A percentile compares a stretch with the other conserved stretches of the same genome.
These are phyloP conservation scores for Phylloporus arenicola DNA, from an alignment of 768 basidiomycete genomes.

Conservation along the genomic window DNA sequence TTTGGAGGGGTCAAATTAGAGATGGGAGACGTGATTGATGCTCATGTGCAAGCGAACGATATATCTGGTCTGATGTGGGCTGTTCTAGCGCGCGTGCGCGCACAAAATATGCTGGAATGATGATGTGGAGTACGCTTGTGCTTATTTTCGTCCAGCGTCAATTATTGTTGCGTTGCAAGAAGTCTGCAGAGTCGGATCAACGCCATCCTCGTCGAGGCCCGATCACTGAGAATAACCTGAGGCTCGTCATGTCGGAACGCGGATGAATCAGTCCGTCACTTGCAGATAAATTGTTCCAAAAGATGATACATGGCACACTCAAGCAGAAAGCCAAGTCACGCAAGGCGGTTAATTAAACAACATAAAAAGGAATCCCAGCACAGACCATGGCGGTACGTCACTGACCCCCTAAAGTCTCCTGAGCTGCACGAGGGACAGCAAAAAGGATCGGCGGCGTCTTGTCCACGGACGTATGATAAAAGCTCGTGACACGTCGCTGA, in stretches of 20 bases:
- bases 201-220: too few relatives aligned
- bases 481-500: conserved; percentile 29
- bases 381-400: background rate
- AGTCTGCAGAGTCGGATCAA: too few relatives aligned
- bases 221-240: too few relatives aligned
- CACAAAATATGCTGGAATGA: background rate
- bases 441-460: conserved; percentile 32
- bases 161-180: too few relatives aligned
- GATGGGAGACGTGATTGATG: conserved; percentile 53
- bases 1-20: conserved; percentile 49
- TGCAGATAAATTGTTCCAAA: too few relatives aligned
- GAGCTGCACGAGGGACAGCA: conserved; percentile 8
- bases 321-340: background rate
- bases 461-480: conserved; percentile 32
- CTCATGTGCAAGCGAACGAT: conserved; percentile 60
- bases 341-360: background rate
- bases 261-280: too few relatives aligned
- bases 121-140: background rate
- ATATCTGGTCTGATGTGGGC: conserved; percentile 60
- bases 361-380: background rate
- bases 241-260: too few relatives aligned
- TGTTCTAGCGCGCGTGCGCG: conserved; percentile 45
- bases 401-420: conserved; percentile 2
- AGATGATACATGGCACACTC: too few relatives aligned
- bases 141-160: too few relatives aligned